Percentiles rank a stretch among this genome's conserved stretches.
Evolutionary conservation across 768 basidiomycete species (phyloP).

Genomic region (Psilocybe sp.): DNA sequence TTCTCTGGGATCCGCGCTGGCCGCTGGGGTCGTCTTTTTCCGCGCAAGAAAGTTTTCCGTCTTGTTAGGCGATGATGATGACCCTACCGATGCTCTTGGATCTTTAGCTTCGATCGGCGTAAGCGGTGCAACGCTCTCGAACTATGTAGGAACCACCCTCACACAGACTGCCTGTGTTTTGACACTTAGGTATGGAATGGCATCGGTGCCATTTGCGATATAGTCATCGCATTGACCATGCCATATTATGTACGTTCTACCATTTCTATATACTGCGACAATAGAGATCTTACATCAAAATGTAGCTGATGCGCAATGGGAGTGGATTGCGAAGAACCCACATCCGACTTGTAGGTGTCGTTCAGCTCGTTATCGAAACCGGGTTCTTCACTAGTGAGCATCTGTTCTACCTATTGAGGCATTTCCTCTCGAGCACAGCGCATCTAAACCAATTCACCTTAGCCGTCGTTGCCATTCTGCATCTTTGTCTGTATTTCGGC

Average conservation of each 20-base stretch:
- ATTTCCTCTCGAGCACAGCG: neutral
- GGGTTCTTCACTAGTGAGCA: constrained; percentile 25
- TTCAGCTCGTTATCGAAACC: constrained; percentile 27
- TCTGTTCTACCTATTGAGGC: neutral
- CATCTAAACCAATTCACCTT: neutral
- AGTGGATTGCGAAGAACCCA: constrained; percentile 26
- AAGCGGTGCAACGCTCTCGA: constrained; percentile 6
- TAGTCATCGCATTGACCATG: constrained; percentile 28
- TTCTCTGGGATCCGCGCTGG: constrained; percentile 19
- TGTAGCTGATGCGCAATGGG: constrained; percentile 24
- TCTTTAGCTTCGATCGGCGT: constrained; percentile 23
- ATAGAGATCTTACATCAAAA: neutral
- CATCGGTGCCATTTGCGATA: constrained; percentile 27
- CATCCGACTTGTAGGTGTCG: constrained; percentile 23
- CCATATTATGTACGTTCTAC: constrained; percentile 26
- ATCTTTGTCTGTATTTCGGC: constrained; percentile 26
- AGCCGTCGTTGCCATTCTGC: constrained; percentile 23
- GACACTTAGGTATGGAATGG: constrained; percentile 26
- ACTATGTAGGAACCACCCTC: neutral
- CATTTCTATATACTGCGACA: too few species aligned
- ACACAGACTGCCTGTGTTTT: neutral
- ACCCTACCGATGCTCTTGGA: neutral
- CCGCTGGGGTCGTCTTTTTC: constrained; percentile 20
- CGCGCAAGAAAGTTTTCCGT: constrained; percentile 16
- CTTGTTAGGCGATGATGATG: constrained; percentile 10